Base-by-base conservation (phyloP, 1,284 basidiomycete species). In the Paramarasmius palmivorus region DNA sequence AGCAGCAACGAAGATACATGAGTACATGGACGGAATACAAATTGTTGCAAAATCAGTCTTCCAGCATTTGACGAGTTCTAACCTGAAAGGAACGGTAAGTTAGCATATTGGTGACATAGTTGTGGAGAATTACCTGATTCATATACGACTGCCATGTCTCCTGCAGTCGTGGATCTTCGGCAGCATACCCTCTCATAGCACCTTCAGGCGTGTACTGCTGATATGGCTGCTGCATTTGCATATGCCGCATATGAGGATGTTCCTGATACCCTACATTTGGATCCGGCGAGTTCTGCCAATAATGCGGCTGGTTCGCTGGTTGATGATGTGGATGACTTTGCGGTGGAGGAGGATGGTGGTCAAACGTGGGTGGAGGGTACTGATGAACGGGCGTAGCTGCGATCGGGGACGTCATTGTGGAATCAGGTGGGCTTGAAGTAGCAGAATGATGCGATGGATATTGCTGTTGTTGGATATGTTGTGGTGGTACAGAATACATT, bases 121-220 rank as follows among this genome's bases (percentile, higher is more conserved):
- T 23, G 49, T 54, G 22, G 40, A 37, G 19, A 42, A 56, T 46
- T 54, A 82, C 74, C 59, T 81, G 79, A 52, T 72, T 70, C 70
- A 81, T 80, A 64, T 81, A 84, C 37, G 74, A 70, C 59, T 76
- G 73, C 82, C 82, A 84, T 2, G 81, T 83, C 62, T 82, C 81
- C 61, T 84, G 82, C 26, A 84, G 61, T 26, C 73, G 72, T 17
- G 66, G 68, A 60, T 82, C 77, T 19, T 82, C 77, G 14, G 77
- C 76, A 5, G 76, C 76, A 49, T 77, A 73, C 0, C 75, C 76
- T 2, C 62, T 69, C 61, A 74, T 61, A 6, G 73, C 73, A 35
- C 64, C 68, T 23, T 73, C 73, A 6, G 76, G 65, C 0, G 72
- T 74, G 55, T 78, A 77, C 20, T 67, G 63, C 45, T 61, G 59